Evolutionary conservation across 2,329 filamentous ascomycete genomes (phyloP), one percentile per base, ranked within the genome.

Genomic region (Ascochyta fabae): DNA sequence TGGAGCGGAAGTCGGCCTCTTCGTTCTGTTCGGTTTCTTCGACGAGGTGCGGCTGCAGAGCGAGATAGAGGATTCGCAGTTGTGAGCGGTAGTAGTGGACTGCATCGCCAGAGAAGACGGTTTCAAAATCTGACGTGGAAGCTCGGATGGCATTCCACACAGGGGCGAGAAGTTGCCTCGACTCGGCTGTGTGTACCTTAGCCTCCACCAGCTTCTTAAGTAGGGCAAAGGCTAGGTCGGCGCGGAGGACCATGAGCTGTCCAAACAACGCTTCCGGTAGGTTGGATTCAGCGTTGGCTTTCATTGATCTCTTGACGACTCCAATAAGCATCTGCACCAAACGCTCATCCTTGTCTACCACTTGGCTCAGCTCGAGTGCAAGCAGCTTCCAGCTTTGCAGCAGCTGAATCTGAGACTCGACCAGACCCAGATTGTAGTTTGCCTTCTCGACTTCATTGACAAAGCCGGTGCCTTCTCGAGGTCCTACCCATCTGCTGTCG

Each of bases 351-450:
- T 80, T 78, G 48, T 79, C 77, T 33, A 84, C 81, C 36, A 83
- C 79, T n/a, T 86, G 86, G 71, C 89, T 91, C 44, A 99, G 83
- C 69, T 97, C 94, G 45, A 95, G 83, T 13, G 94, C 85, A 8
- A 99, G 82, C 56, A 91, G 88, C 73, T 96, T 93, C 92, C 94
- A 98, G 51, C 91, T 90, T 66, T 91, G 87, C 61, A 97, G 89
- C 16, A 99, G 84, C 39, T 87, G 85, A 62, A 95, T 88, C 78
- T 99, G 92, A 23, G 94, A 91, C 73, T 98, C 92, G 31, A 99
- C 92, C 31, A 96, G 81, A 23, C 93, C 96, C 48, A 99, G 75
- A 74, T 99, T 98, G 59, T 89, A 80, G 74, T 99, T 99, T 38
- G 94, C 95, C 58, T 87, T 87, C 67, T 88, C 85, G 77, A 99